Evolutionary conservation across 441 rosid species (phyloP).

Genomic region (Sinapis alba): DNA sequence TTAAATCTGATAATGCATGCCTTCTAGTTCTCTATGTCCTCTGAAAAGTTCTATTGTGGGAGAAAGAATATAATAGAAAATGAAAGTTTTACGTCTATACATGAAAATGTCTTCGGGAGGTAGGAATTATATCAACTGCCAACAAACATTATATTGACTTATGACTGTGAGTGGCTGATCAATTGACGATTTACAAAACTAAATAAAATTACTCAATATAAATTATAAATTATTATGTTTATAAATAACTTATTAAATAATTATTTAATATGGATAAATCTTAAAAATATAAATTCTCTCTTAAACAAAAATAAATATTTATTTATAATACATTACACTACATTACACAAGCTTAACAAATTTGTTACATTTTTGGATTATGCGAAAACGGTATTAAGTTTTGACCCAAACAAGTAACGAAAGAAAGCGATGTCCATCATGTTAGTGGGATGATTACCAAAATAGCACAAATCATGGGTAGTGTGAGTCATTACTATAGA

Average conservation of each 20-base stretch:
- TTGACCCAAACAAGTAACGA: constrained; percentile 7
- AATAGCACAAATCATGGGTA: constrained; percentile 27
- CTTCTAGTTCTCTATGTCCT: background rate
- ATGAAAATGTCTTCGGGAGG: constrained; percentile 17
- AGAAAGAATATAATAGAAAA: constrained; percentile 10
- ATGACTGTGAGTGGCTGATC: background rate
- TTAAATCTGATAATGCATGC: background rate
- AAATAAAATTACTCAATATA: no score
- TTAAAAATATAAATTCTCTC: no score
- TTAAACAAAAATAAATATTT: no score
- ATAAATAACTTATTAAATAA: no score
- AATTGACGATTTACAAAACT: no score
- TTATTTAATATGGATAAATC: no score
- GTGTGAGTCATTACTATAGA: constrained; percentile 14
- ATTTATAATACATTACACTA: no score
- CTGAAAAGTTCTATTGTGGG: background rate
- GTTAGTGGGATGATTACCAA: constrained; percentile 28
- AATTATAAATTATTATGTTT: no score
- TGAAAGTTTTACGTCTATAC: no score
- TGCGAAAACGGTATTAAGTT: background rate
- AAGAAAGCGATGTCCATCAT: background rate
- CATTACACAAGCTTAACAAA: background rate
- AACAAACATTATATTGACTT: constrained; percentile 23
- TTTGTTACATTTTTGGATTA: background rate
- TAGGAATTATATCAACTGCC: constrained; percentile 20